Conservation (phyloP, 331 rosid species). For the Acacia pycnantha region DNA sequence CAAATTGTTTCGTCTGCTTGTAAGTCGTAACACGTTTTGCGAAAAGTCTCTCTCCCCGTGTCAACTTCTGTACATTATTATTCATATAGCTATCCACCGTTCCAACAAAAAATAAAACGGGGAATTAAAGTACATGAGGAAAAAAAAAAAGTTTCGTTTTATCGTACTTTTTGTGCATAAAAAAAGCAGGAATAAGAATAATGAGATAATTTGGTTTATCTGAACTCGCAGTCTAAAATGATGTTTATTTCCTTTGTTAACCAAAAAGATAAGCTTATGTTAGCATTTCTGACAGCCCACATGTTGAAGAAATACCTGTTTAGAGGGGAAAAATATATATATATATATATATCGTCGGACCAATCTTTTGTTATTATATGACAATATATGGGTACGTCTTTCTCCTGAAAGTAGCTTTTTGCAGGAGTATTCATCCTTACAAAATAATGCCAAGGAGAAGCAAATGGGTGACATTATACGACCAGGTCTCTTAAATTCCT, state of each 20-base stretch:
- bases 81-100: neutral
- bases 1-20: neutral
- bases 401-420: neutral
- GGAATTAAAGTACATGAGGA: neutral
- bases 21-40: neutral
- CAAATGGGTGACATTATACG: constrained; percentile 24
- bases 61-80: neutral
- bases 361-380: constrained; percentile 6
- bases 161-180: neutral
- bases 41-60: neutral
- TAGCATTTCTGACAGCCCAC: neutral
- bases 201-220: neutral
- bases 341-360: too few species aligned
- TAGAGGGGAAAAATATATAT: too few species aligned
- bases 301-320: constrained; percentile 18
- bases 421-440: constrained; percentile 47
- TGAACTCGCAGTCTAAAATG: neutral
- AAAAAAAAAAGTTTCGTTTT: neutral
- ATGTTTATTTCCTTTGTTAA: constrained; percentile 1
- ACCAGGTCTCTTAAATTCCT: constrained; percentile 16
- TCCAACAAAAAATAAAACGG: neutral
- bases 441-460: constrained; percentile 40
- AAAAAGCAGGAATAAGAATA: constrained; percentile 1
- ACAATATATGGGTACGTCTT: neutral
- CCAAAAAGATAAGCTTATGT: constrained; percentile 5